Conservation (phyloP, 208 protist species). For the Crithidia expoeki region DNA sequence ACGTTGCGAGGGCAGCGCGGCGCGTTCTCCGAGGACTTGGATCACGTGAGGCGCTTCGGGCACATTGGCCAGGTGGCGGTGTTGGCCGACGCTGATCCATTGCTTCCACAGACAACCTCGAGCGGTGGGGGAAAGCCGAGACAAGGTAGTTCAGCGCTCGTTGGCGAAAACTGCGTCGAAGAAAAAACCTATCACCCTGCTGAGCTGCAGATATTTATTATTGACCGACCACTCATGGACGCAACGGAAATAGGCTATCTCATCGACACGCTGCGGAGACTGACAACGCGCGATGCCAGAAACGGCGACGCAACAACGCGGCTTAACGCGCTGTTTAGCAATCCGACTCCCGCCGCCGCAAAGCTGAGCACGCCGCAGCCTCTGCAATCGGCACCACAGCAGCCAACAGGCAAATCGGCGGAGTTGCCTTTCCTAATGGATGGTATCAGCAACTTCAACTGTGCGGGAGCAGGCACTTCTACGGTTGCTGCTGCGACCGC, state of each 20-base stretch:
- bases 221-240: slow-evolving; percentile 61
- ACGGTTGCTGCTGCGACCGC: not conserved
- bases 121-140: not conserved
- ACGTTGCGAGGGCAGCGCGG: slow-evolving; percentile 68
- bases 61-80: slow-evolving; percentile 40
- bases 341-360: not conserved
- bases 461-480: not conserved
- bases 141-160: not conserved
- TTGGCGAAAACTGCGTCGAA: not conserved
- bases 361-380: not conserved
- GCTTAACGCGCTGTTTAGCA: slow-evolving; percentile 3
- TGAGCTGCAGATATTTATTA: slow-evolving; percentile 63
- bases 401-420: not conserved
- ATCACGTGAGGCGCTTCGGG: slow-evolving; percentile 57
- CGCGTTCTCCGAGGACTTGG: slow-evolving; percentile 59
- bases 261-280: slow-evolving; percentile 19
- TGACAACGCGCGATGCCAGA: not conserved
- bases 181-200: slow-evolving; percentile 20
- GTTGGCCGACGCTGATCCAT: slow-evolving; percentile 43
- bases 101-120: not conserved
- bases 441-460: not conserved
- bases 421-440: slow-evolving; percentile 6
- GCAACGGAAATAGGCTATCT: slow-evolving; percentile 19
- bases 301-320: not conserved
- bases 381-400: not conserved